Conservation (phyloP, 176 grass and related monocot species). For the Cymbopogon citratus region DNA sequence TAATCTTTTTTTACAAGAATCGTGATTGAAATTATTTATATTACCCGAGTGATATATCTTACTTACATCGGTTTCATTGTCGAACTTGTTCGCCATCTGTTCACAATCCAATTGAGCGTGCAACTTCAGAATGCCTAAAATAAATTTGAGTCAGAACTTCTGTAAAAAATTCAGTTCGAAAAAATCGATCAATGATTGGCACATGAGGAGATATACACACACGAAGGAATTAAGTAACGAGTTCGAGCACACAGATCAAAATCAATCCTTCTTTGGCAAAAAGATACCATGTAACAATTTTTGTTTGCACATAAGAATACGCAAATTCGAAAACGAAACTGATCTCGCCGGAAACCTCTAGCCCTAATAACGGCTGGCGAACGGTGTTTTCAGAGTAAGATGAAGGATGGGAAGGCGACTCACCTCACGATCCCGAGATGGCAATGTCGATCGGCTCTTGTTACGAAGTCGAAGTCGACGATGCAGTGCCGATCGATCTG, state of each 20-base stretch:
- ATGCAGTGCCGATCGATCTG: not conserved
- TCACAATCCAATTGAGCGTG: not conserved
- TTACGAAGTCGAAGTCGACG: not conserved
- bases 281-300: too few relatives aligned
- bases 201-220: not conserved
- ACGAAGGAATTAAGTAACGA: not conserved
- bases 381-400: not conserved
- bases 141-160: not conserved
- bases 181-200: not conserved
- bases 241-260: not conserved
- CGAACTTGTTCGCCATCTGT: constrained; percentile 17
- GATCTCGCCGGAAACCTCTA: not conserved
- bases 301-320: too few relatives aligned
- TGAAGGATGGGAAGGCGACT: not conserved
- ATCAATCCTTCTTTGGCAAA: too few relatives aligned
- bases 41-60: not conserved
- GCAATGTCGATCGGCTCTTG: not conserved
- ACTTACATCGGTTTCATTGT: constrained; percentile 25
- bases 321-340: not conserved
- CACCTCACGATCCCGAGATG: not conserved
- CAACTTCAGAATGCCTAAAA: not conserved
- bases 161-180: not conserved
- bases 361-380: not conserved
- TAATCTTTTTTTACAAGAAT: not conserved
- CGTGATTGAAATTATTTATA: not conserved